Conservation (phyloP, 2,329 filamentous ascomycete species). For the Annulohypoxylon truncatum region DNA sequence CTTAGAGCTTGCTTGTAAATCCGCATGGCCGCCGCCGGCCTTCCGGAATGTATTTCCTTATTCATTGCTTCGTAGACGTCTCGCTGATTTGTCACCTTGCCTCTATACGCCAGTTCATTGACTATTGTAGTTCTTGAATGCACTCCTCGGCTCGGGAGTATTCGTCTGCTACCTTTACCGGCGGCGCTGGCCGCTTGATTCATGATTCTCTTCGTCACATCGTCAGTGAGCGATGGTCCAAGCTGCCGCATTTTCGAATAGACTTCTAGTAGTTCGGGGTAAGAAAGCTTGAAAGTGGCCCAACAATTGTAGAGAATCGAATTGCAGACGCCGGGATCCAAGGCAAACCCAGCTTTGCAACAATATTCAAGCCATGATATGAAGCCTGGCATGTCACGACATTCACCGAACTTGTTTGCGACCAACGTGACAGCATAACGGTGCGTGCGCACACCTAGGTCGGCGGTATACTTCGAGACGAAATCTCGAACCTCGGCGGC, state of each 20-base stretch:
- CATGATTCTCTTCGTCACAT: slow-evolving; percentile 56
- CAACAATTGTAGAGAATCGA: slow-evolving; percentile 55
- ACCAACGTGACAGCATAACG: slow-evolving; percentile 56
- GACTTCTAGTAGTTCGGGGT: slow-evolving; percentile 51
- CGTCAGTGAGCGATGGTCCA: slow-evolving; percentile 50
- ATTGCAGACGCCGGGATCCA: slow-evolving; percentile 55
- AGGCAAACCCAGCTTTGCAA: slow-evolving; percentile 50
- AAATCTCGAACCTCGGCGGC: slow-evolving; percentile 56
- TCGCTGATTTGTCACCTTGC: slow-evolving; percentile 46
- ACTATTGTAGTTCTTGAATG: slow-evolving; percentile 29
- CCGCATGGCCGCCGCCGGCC: slow-evolving; percentile 50
- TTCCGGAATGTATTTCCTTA: slow-evolving; percentile 50
- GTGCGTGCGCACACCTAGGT: slow-evolving; percentile 52
- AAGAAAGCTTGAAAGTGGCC: slow-evolving; percentile 54
- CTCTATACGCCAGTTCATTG: slow-evolving; percentile 41
- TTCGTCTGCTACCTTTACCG: slow-evolving; percentile 21
- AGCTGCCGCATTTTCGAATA: slow-evolving; percentile 51
- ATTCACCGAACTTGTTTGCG: slow-evolving; percentile 57
- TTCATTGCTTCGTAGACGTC: slow-evolving; percentile 57
- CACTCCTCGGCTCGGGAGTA: not conserved
- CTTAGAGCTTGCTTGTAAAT: slow-evolving; percentile 55
- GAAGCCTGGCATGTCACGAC: slow-evolving; percentile 54
- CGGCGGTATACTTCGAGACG: slow-evolving; percentile 51
- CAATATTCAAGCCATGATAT: slow-evolving; percentile 57
- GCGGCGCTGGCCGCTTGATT: slow-evolving; percentile 46